Evolutionary conservation across 2,329 filamentous ascomycete species (phyloP).

Genomic region (Phaeomoniella chlamydospora): DNA sequence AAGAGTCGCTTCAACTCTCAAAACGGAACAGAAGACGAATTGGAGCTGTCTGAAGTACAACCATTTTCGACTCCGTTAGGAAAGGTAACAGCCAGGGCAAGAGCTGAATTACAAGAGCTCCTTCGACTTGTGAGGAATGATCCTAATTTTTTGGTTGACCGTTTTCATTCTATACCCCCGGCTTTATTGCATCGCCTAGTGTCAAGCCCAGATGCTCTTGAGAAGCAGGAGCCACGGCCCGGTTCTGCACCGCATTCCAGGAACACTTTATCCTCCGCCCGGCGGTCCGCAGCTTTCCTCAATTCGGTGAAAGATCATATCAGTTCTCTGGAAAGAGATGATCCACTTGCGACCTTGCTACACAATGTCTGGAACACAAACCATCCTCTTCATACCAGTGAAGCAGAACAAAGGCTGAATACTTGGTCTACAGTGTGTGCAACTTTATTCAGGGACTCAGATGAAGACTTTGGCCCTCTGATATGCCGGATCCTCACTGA

Average conservation of each 20-base stretch:
- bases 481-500: slow-evolving; percentile 73
- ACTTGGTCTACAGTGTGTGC: slow-evolving; percentile 84
- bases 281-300: slow-evolving; percentile 29
- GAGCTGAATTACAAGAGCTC: slow-evolving; percentile 65
- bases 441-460: slow-evolving; percentile 63
- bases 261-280: slow-evolving; percentile 24
- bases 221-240: slow-evolving; percentile 34
- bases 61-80: slow-evolving; percentile 27
- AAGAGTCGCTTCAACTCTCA: neutral
- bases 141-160: slow-evolving; percentile 71
- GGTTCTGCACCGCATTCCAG: neutral
- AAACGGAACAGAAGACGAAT: neutral
- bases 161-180: slow-evolving; percentile 61
- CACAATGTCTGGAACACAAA: slow-evolving; percentile 85
- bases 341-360: slow-evolving; percentile 70
- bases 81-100: slow-evolving; percentile 60
- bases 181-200: slow-evolving; percentile 66
- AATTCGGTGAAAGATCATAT: slow-evolving; percentile 65
- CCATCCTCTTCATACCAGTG: slow-evolving; percentile 63
- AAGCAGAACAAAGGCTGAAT: slow-evolving; percentile 65
- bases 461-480: slow-evolving; percentile 63
- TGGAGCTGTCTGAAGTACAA: slow-evolving; percentile 2
- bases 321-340: slow-evolving; percentile 76
- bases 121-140: slow-evolving; percentile 72
- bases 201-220: slow-evolving; percentile 62